Evolutionary conservation across 768 basidiomycete species (phyloP).

Genomic region (Leccinum longicurvipes): DNA sequence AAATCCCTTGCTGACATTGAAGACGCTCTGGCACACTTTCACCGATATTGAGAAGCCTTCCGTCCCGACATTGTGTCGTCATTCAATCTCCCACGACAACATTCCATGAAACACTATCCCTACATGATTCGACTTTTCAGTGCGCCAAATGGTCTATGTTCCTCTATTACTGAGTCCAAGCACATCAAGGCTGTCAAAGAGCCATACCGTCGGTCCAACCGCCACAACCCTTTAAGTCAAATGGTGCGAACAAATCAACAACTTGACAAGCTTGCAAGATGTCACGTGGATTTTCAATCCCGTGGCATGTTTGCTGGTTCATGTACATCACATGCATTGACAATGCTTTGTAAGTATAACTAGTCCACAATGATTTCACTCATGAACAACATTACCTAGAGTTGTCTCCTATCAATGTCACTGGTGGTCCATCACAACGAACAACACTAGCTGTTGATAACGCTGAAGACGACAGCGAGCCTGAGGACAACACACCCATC

Average conservation of each 20-base stretch:
- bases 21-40: neutral
- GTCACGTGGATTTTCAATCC: neutral
- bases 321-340: neutral
- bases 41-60: neutral
- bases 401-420: neutral
- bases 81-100: neutral
- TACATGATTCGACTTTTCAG: neutral
- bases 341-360: neutral
- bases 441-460: too few species aligned
- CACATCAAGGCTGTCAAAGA: neutral
- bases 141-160: neutral
- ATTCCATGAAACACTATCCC: neutral
- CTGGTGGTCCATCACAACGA: too few species aligned
- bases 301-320: neutral
- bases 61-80: neutral
- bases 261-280: neutral
- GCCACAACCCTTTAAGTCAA: neutral
- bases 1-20: neutral
- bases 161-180: neutral
- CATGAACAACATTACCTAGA: neutral
- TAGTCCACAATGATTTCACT: neutral
- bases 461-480: too few species aligned
- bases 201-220: neutral
- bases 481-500: neutral
- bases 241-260: neutral